Conservation (phyloP, 495 filamentous ascomycete species). For the Aspergillus affinis region DNA sequence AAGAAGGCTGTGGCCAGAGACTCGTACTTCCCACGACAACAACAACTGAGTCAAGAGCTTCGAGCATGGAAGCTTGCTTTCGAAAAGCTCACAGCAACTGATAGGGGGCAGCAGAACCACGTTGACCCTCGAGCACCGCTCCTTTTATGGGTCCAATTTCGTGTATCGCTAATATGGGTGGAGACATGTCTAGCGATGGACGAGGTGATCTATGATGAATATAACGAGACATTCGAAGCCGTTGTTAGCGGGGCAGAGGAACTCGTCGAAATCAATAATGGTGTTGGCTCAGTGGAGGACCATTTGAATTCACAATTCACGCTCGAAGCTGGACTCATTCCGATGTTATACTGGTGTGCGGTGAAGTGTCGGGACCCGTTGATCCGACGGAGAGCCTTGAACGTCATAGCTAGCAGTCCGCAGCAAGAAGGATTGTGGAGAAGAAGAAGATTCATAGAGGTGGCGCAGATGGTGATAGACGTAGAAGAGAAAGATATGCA, state of each 20-base stretch:
- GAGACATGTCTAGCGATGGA: slow-evolving; percentile 8
- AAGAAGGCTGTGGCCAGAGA: not conserved
- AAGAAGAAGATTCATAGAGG: not conserved
- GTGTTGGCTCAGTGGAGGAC: not conserved
- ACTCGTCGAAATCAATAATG: slow-evolving; percentile 4
- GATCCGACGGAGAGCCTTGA: slow-evolving; percentile 21
- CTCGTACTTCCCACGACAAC: slow-evolving; percentile 3
- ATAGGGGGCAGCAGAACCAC: slow-evolving; percentile 2
- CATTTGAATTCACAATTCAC: slow-evolving; percentile 9
- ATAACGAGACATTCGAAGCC: slow-evolving; percentile 13
- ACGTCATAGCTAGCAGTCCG: slow-evolving; percentile 7
- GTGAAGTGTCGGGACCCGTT: slow-evolving; percentile 22
- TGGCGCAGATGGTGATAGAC: slow-evolving; percentile 17
- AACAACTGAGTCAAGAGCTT: slow-evolving; percentile 9
- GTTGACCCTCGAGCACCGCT: slow-evolving; percentile 20
- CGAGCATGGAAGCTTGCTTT: slow-evolving; percentile 18
- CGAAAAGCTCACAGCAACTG: slow-evolving; percentile 4
- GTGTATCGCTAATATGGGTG: slow-evolving; percentile 16
- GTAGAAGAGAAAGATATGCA: slow-evolving; percentile 16
- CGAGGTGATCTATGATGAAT: slow-evolving; percentile 18
- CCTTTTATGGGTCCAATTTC: slow-evolving; percentile 10
- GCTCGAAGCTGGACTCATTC: slow-evolving; percentile 22
- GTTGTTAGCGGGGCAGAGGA: slow-evolving; percentile 15
- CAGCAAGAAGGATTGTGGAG: slow-evolving; percentile 22
- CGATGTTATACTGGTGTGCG: slow-evolving; percentile 19